These are phyloP conservation scores for Rosa persica DNA, from an alignment of 306 rosid species.

Conservation along the genomic window DNA sequence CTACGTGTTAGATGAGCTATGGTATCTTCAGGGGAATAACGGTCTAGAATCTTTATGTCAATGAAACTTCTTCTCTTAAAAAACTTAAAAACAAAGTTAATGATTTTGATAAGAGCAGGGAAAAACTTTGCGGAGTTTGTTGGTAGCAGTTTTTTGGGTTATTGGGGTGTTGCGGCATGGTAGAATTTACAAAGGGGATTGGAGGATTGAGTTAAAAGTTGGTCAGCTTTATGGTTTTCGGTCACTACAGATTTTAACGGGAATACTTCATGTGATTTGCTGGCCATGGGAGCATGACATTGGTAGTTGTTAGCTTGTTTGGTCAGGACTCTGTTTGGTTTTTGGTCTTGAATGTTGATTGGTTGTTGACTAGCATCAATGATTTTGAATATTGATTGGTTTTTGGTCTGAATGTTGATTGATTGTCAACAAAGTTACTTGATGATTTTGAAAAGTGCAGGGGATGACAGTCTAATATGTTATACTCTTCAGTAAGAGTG, in stretches of 20 bases:
- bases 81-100: too few relatives aligned
- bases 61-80: too few relatives aligned
- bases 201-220: not conserved
- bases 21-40: too few relatives aligned
- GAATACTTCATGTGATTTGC: not conserved
- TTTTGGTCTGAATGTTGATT: not conserved
- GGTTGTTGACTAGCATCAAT: not conserved
- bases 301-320: not conserved
- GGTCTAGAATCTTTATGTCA: too few relatives aligned
- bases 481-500: not conserved
- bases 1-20: not conserved
- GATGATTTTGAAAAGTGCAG: not conserved
- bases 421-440: not conserved
- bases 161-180: not conserved
- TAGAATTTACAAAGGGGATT: not conserved
- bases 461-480: not conserved
- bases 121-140: not conserved
- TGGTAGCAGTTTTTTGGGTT: not conserved
- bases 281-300: not conserved
- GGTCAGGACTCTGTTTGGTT: not conserved
- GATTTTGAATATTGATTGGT: too few relatives aligned
- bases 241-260: not conserved
- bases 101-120: too few relatives aligned
- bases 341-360: not conserved
- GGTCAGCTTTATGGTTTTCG: not conserved